phyloP scores from a whole-genome alignment of 495 filamentous ascomycete species.

The Pyrenula massariospora region DNA sequence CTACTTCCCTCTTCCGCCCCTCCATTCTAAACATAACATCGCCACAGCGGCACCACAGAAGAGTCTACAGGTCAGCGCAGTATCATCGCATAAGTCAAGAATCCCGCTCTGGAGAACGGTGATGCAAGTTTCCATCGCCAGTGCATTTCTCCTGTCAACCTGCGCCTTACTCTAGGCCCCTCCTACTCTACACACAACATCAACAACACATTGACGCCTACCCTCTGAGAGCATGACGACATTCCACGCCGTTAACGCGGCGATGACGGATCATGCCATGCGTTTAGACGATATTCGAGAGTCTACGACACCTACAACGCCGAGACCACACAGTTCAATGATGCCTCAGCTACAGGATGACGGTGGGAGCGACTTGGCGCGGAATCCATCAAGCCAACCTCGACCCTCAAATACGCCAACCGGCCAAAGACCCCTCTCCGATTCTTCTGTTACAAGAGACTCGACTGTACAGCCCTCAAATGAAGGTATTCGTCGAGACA shows the following conservation, averaged over 20 bases:
- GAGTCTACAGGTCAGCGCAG: neutral
- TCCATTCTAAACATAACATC: neutral
- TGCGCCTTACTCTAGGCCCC: neutral
- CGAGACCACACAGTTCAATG: slow-evolving; percentile 37
- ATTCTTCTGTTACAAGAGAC: slow-evolving; percentile 36
- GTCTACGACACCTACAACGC: slow-evolving; percentile 52
- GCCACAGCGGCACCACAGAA: neutral
- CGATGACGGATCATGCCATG: slow-evolving; percentile 24
- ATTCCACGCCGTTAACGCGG: slow-evolving; percentile 71
- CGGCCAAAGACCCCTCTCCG: slow-evolving; percentile 49
- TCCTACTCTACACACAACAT: neutral
- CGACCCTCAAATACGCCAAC: slow-evolving; percentile 52
- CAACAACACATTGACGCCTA: neutral
- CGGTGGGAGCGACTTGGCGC: neutral
- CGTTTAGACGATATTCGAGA: slow-evolving; percentile 40
- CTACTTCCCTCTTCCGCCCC: neutral
- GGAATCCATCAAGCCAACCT: slow-evolving; percentile 14
- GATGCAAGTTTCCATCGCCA: neutral
- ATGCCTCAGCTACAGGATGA: slow-evolving; percentile 22
- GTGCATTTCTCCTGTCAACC: neutral
- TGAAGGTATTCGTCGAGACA: slow-evolving; percentile 36
- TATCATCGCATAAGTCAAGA: neutral
- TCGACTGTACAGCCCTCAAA: slow-evolving; percentile 12
- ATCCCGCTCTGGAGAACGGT: neutral
- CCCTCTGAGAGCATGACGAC: slow-evolving; percentile 28